Percentiles rank a stretch among this genome's conserved stretches.
Conservation (phyloP, 73 alveolate species). For the Paramecium octaurelia region DNA sequence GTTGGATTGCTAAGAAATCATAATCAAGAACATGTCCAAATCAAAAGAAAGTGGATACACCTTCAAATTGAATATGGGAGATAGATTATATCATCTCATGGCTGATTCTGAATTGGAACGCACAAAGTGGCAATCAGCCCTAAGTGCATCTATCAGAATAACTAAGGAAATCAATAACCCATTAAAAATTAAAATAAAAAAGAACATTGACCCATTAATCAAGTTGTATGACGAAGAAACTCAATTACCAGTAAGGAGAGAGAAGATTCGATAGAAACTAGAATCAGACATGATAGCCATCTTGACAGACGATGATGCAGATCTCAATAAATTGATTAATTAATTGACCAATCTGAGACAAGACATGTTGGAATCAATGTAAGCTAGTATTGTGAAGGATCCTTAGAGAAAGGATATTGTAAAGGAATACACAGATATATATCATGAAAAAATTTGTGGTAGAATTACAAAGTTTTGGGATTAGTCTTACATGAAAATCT, state of each 20-base stretch:
- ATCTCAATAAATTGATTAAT: not conserved
- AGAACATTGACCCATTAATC: slow-evolving; percentile 48
- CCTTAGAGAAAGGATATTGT: slow-evolving; percentile 54
- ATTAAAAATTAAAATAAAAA: slow-evolving; percentile 33
- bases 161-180: slow-evolving; percentile 49
- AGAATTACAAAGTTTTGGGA: slow-evolving; percentile 43
- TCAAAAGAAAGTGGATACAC: slow-evolving; percentile 80
- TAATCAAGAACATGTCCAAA: slow-evolving; percentile 73
- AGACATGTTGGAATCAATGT: slow-evolving; percentile 51
- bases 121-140: slow-evolving; percentile 64
- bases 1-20: slow-evolving; percentile 65
- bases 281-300: slow-evolving; percentile 8
- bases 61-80: slow-evolving; percentile 74
- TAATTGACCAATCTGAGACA: not conserved
- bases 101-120: slow-evolving; percentile 73
- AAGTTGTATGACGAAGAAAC: slow-evolving; percentile 21
- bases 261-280: not conserved
- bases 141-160: slow-evolving; percentile 22
- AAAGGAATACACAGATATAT: slow-evolving; percentile 50
- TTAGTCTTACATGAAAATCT: not conserved
- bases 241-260: slow-evolving; percentile 4
- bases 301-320: not conserved
- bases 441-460: slow-evolving; percentile 36
- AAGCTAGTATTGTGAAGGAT: slow-evolving; percentile 49
- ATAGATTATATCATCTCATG: slow-evolving; percentile 71